Percentiles rank a stretch among this genome's conserved stretches.
Evolutionary conservation across 1,284 basidiomycete species (phyloP).

Genomic region (Pseudozyma thailandica): DNA sequence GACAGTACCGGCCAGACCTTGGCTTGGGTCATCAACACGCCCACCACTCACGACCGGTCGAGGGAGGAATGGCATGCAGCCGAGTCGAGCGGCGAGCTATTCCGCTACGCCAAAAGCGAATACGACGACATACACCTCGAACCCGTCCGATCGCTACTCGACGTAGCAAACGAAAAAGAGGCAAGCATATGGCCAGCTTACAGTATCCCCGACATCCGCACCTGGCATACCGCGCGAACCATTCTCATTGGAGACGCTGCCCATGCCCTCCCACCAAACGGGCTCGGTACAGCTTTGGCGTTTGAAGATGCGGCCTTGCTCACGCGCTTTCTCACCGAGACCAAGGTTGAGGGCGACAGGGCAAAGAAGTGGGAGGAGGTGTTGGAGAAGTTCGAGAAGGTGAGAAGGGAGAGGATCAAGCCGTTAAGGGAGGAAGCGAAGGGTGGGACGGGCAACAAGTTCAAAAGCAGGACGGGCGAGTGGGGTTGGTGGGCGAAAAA

Average conservation of each 20-base stretch:
- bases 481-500: background rate
- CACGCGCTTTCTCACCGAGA: background rate
- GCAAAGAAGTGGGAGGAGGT: background rate
- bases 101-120: background rate
- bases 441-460: background rate
- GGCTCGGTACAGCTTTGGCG: background rate
- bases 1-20: background rate
- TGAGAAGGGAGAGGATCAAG: background rate
- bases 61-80: background rate
- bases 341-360: background rate
- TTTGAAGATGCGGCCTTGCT: background rate
- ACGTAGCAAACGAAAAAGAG: background rate
- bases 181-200: background rate
- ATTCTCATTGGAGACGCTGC: background rate
- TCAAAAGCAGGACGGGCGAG: background rate
- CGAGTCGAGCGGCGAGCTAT: background rate
- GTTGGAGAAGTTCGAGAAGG: background rate
- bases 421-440: background rate
- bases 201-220: background rate
- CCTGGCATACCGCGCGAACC: background rate
- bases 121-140: background rate
- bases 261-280: background rate
- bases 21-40: background rate
- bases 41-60: background rate
- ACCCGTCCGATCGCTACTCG: background rate